Evolutionary conservation across 139 green algal genomes (phyloP).

Genomic region (Volvox africanus): DNA sequence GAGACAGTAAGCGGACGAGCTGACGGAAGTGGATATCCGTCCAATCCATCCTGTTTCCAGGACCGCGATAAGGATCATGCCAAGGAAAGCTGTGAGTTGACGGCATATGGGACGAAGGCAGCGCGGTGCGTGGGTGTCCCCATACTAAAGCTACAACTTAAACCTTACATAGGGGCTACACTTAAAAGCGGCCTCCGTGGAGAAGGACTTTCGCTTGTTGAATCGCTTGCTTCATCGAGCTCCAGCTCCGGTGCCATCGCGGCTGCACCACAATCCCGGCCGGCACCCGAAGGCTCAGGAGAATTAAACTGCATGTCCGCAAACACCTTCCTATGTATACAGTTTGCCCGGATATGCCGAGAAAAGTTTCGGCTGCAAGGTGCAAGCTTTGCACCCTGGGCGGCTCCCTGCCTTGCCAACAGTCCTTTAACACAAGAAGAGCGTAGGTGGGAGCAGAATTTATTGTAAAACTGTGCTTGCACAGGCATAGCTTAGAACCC

Average conservation of each 20-base stretch:
- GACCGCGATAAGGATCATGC: not conserved
- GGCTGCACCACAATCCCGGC: not conserved
- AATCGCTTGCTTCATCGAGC: not conserved
- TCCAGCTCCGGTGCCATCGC: not conserved
- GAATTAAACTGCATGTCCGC: not conserved
- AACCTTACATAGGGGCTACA: constrained; percentile 86
- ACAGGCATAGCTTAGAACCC: not conserved
- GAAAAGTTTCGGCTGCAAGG: not conserved
- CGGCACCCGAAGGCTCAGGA: not conserved
- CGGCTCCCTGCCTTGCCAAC: not conserved
- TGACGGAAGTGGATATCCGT: constrained; percentile 93
- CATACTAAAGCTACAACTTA: not conserved
- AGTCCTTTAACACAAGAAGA: not conserved
- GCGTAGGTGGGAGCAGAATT: not conserved
- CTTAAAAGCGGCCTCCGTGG: constrained; percentile 68
- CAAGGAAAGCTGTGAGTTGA: not conserved
- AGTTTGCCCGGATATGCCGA: not conserved
- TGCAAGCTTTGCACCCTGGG: not conserved
- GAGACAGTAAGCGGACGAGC: constrained; percentile 84
- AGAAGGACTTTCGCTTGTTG: not conserved
- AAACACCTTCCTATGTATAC: not conserved
- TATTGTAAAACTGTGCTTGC: not conserved
- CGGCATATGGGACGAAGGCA: not conserved
- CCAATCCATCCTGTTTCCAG: constrained; percentile 87
- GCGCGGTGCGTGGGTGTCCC: not conserved